phyloP scores from a whole-genome alignment of 2,329 filamentous ascomycete species.

The Thelonectria rubi region DNA sequence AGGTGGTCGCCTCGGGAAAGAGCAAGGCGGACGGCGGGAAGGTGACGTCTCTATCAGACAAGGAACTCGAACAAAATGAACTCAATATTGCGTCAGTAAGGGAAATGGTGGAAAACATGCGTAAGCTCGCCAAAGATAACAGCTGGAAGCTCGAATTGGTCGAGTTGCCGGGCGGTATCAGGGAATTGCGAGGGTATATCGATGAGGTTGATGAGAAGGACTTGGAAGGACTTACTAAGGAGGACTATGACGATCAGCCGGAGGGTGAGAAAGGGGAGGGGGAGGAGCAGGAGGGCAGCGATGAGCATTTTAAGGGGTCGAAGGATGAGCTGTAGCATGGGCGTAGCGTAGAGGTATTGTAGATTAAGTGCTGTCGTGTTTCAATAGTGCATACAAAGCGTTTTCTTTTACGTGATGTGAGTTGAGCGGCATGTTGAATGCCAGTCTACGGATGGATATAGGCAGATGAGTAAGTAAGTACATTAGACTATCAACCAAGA shows the following conservation, averaged over 20 bases:
- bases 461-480: no score
- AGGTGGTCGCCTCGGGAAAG: slow-evolving; percentile 57
- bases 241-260: slow-evolving; percentile 31
- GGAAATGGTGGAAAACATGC: slow-evolving; percentile 72
- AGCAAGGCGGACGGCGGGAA: slow-evolving; percentile 68
- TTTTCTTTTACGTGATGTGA: not conserved
- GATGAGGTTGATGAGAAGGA: slow-evolving; percentile 60
- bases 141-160: slow-evolving; percentile 86
- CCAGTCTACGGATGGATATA: not conserved
- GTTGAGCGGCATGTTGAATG: not conserved
- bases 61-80: slow-evolving; percentile 74
- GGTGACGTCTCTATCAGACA: slow-evolving; percentile 67
- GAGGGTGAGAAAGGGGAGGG: slow-evolving; percentile 34
- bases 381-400: not conserved
- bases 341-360: slow-evolving; percentile 26
- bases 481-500: no score
- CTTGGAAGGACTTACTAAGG: not conserved
- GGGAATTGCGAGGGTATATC: slow-evolving; percentile 75
- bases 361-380: not conserved
- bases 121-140: slow-evolving; percentile 73
- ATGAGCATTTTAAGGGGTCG: slow-evolving; percentile 61
- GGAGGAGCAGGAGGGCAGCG: slow-evolving; percentile 50
- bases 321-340: slow-evolving; percentile 53
- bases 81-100: slow-evolving; percentile 74
- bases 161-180: slow-evolving; percentile 66